Evolutionary conservation across 2,329 filamentous ascomycete species (phyloP), one percentile per base, ranked within the genome.

Genomic region (Colletotrichum eremochloae): DNA sequence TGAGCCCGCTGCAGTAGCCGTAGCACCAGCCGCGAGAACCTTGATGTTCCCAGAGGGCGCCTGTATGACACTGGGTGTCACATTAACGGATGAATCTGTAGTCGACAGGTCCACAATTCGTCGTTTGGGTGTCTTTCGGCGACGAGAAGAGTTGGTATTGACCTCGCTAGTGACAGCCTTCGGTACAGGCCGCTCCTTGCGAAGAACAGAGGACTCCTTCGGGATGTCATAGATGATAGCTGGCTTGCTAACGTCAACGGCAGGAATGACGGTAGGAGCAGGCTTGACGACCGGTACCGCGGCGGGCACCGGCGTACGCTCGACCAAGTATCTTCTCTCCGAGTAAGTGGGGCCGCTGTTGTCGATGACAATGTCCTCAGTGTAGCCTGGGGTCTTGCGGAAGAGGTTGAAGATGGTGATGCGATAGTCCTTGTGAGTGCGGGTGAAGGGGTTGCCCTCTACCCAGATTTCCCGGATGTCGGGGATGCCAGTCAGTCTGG

Each of bases 361-460:
- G 80, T 99, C 96, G 76, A 99, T 96, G 57, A 94, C 86, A 72
- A 98, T 91, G 79, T 99, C 96, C 75, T 97, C 94, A 0, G 92
- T 93, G 78, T 96, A 97, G 6, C 96, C 96, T 14, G 96, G 94
- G 0, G 94, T 95, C 71, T 90, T 92, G 74, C 96, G 91, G 86
- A 99, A 99, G 2, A 98, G 87, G 78, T 98, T 99, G 90, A 99
- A 98, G 74, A 98, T 97, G 29, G 91, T 93, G 75, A 97, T 87
- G 61, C 96, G 91, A 80, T 97, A 97, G 76, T 93, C 91, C 71
- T 92, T 88, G 79, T 98, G 94, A 1, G 94, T 95, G 76, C 93
- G 94, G 55, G 93, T 93, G 78, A 98, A 98, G 0, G 95, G 94
- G 77, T 99, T 99, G 31, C 94, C 94, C 73, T 93, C 90, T 20